Evolutionary conservation across 768 basidiomycete genomes (phyloP).

Genomic region (Lyophyllum atratum): DNA sequence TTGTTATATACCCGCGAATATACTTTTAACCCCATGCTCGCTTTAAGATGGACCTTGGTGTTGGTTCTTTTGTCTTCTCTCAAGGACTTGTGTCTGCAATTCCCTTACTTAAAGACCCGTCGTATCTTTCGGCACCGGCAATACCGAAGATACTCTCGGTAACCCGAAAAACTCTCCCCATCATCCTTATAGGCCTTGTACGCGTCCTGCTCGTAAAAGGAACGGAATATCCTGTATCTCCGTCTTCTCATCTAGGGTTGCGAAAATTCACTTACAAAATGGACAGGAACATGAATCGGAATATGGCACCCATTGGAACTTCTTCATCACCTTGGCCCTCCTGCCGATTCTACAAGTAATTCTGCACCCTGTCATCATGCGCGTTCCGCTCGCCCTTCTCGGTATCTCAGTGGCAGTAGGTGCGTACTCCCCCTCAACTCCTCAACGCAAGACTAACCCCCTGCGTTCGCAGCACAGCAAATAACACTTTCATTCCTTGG

Average conservation of each 20-base stretch:
- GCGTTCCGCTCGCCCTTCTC: conserved; percentile 59
- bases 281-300: conserved; percentile 89
- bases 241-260: not conserved
- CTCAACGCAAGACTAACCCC: not conserved
- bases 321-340: conserved; percentile 90
- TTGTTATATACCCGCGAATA: conserved; percentile 2
- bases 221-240: conserved; percentile 85
- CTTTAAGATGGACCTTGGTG: conserved; percentile 93
- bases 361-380: conserved; percentile 65
- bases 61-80: conserved; percentile 97
- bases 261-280: not conserved
- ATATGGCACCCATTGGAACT: conserved; percentile 98
- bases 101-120: conserved; percentile 68
- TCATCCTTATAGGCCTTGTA: conserved; percentile 73
- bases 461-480: conserved; percentile 72
- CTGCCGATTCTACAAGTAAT: conserved; percentile 73
- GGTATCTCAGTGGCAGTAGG: conserved; percentile 62
- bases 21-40: conserved; percentile 4
- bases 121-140: conserved; percentile 49
- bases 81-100: conserved; percentile 92
- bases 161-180: conserved; percentile 61
- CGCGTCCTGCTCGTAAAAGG: conserved; percentile 89
- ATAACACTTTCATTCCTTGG: conserved; percentile 53
- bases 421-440: conserved; percentile 29
- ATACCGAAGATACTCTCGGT: conserved; percentile 51